These are phyloP conservation scores for Claviceps maximensis DNA, from an alignment of 2,329 filamentous ascomycete genomes.

Conservation along the genomic window DNA sequence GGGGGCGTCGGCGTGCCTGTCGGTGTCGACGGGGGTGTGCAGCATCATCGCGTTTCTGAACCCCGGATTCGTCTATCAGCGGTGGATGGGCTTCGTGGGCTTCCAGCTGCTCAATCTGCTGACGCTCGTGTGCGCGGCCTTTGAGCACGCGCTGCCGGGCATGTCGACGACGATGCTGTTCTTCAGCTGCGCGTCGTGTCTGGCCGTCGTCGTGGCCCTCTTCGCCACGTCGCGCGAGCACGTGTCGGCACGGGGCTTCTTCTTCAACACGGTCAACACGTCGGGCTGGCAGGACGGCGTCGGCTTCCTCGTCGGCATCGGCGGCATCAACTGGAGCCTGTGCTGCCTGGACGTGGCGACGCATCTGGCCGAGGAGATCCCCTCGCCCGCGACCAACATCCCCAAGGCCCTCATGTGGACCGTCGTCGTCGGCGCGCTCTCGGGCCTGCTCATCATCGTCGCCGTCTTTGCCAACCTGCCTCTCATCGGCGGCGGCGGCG, in stretches of 20 bases:
- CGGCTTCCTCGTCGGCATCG: constrained; percentile 17
- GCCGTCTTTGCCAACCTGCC: constrained; percentile 11
- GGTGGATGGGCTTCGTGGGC: constrained; percentile 16
- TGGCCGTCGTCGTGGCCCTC: constrained; percentile 13
- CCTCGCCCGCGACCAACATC: constrained; percentile 12
- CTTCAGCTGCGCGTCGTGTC: constrained; percentile 13
- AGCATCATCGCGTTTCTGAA: constrained; percentile 12
- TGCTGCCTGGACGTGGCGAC: constrained; percentile 17
- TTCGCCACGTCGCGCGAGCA: constrained; percentile 13
- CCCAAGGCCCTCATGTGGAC: constrained; percentile 11
- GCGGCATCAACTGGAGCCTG: constrained; percentile 18
- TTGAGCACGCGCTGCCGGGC: constrained; percentile 13
- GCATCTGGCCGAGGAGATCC: constrained; percentile 18
- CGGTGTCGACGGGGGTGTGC: constrained; percentile 11
- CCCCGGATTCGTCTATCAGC: constrained; percentile 13
- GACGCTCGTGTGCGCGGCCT: constrained; percentile 10
- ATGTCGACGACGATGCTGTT: constrained; percentile 15
- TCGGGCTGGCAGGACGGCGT: constrained; percentile 15
- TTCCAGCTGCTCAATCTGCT: constrained; percentile 15
- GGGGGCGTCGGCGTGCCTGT: constrained; percentile 13
- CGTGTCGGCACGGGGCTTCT: constrained; percentile 11
- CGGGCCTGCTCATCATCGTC: constrained; percentile 11
- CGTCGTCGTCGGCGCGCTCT: constrained; percentile 10
- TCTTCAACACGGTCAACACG: constrained; percentile 11
- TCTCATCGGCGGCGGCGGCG: constrained; percentile 8